phyloP scores from a whole-genome alignment of 1,284 basidiomycete species.

The Cryptococcus hybrid region DNA sequence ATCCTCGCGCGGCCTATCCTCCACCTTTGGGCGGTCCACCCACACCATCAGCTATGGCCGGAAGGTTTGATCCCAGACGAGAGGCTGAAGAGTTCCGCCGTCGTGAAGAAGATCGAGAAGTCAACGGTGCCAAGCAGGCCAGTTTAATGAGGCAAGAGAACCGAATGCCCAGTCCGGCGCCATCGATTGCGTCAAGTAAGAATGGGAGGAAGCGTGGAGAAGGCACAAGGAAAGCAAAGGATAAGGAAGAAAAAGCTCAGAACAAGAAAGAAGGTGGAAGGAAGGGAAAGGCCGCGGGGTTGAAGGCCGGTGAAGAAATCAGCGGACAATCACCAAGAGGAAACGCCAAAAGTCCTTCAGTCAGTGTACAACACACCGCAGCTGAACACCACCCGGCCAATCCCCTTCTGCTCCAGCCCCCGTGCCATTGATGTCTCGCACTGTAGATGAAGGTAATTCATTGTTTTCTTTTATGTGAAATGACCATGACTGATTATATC shows the following conservation, averaged over 20 bases:
- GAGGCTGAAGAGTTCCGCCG: neutral
- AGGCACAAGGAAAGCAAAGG: slow-evolving; percentile 15
- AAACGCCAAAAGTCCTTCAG: slow-evolving; percentile 17
- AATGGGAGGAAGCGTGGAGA: slow-evolving; percentile 18
- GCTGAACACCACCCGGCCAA: neutral
- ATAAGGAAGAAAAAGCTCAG: slow-evolving; percentile 19
- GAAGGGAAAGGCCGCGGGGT: slow-evolving; percentile 9
- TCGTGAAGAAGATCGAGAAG: slow-evolving; percentile 7
- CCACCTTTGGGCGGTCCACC: neutral
- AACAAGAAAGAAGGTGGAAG: slow-evolving; percentile 11
- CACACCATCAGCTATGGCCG: neutral
- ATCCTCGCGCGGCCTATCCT: slow-evolving; percentile 16
- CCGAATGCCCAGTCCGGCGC: slow-evolving; percentile 32
- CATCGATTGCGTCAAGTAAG: slow-evolving; percentile 17
- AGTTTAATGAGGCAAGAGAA: too few relatives aligned
- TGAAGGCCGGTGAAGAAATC: slow-evolving; percentile 10
- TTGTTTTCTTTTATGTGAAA: neutral
- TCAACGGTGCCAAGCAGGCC: slow-evolving; percentile 9
- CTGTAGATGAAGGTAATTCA: slow-evolving; percentile 46
- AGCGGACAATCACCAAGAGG: slow-evolving; percentile 11
- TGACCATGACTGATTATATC: slow-evolving; percentile 1
- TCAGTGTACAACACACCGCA: slow-evolving; percentile 11
- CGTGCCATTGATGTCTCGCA: slow-evolving; percentile 11
- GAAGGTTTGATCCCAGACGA: slow-evolving; percentile 18
- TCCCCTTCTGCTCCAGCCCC: neutral